Percentiles rank a stretch among this genome's conserved stretches.
Conservation (phyloP, 495 filamentous ascomycete genomes). For the Aspergillus wentii region DNA sequence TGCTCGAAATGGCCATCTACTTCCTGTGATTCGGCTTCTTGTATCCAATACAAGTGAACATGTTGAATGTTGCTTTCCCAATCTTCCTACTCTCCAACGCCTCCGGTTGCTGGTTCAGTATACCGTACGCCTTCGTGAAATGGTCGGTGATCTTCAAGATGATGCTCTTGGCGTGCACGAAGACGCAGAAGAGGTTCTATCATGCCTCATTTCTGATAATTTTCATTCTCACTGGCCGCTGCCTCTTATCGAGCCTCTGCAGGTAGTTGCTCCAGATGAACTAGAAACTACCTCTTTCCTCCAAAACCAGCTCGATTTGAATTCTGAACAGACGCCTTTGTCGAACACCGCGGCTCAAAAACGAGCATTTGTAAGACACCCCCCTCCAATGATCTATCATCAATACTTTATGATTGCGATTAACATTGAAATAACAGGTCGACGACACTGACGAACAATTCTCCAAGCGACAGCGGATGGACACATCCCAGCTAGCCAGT, state of each 20-base stretch:
- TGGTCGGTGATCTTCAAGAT: constrained; percentile 44
- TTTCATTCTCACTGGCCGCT: constrained; percentile 36
- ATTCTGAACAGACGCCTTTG: background rate
- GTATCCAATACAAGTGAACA: constrained; percentile 54
- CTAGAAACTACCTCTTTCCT: constrained; percentile 8
- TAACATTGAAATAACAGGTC: constrained; percentile 14
- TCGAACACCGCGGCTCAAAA: constrained; percentile 19
- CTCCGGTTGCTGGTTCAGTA: constrained; percentile 35
- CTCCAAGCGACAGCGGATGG: constrained; percentile 30
- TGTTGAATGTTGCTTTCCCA: constrained; percentile 46
- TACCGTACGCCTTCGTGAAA: constrained; percentile 33
- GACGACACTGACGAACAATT: constrained; percentile 22
- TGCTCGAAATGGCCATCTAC: constrained; percentile 31
- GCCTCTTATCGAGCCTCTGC: constrained; percentile 36
- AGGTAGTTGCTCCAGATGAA: constrained; percentile 19
- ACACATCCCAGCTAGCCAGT: constrained; percentile 25
- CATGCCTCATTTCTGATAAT: constrained; percentile 29
- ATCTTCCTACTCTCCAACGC: constrained; percentile 31
- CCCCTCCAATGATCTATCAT: background rate
- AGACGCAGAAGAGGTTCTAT: constrained; percentile 40
- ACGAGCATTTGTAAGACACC: constrained; percentile 28
- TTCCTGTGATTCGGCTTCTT: constrained; percentile 49
- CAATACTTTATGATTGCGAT: background rate
- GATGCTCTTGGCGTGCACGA: constrained; percentile 40
- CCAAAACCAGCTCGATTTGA: constrained; percentile 2